Evolutionary conservation across 176 grass and related monocot genomes (phyloP), one percentile per base, ranked within the genome.

Genomic region (Aegilops sharonensis): DNA sequence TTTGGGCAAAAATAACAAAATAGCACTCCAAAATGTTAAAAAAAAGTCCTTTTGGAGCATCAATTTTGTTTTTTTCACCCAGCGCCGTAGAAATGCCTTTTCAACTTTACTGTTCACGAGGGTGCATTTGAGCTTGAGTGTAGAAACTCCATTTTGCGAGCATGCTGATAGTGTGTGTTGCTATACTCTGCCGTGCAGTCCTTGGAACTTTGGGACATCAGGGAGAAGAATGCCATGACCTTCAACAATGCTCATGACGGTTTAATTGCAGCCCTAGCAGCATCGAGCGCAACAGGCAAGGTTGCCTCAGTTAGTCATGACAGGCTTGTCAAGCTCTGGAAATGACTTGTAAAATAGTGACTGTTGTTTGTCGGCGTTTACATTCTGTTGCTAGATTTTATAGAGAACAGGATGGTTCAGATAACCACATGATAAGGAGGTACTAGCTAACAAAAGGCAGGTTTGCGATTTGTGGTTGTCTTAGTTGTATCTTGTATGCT

Each of bases 261-360:
- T 76, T 72, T 98, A 47, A 84, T 98, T 78, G 81, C 93, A 54
- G 90, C 96, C 20, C 81, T 98, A n/a, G 92, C 96, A 14, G 92
- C 91, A 65, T 98, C 93, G 0, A 95, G 91, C 4, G 73, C 86
- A 52, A 98, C 92, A 15, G 96, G 96, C 39, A 87, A 94, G 76
- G 89, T 98, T 79, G 96, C 96, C 27, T 98, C 96, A 48, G 93
- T 88, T 64, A 95, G 96, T 48, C 96, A 98, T 90, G 96, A 98
- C 82, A 94, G 57, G 82, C 79, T 76, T 75, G 79, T 98, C 78
- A 98, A 98, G 87, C 89, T 98, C 52, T 98, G 96, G 96, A 98
- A 95, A 83, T 95, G 85, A 95, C 30, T 11, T 88, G 75, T 84
- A 75, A 83, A 78, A 81, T 87, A 78, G 54, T 5, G 9, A 62